Evolutionary conservation across 495 filamentous ascomycete species (phyloP).

Genomic region (Hyaloscypha finlandica): DNA sequence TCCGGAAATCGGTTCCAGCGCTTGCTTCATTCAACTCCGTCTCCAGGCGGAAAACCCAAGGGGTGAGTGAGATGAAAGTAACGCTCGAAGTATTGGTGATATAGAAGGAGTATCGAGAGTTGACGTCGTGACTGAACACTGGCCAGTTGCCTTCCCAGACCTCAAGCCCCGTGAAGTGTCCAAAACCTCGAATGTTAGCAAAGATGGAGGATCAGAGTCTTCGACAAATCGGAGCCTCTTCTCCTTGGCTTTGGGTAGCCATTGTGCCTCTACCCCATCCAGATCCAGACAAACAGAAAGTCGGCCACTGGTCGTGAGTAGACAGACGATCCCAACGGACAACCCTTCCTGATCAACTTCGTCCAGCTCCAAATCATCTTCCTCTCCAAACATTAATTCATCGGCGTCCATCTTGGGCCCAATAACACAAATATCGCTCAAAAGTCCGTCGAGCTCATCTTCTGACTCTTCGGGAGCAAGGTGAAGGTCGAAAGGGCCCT

Average conservation of each 20-base stretch:
- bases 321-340: slow-evolving; percentile 71
- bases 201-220: slow-evolving; percentile 34
- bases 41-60: slow-evolving; percentile 78
- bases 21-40: slow-evolving; percentile 68
- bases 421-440: slow-evolving; percentile 57
- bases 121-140: slow-evolving; percentile 70
- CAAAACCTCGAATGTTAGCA: slow-evolving; percentile 56
- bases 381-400: slow-evolving; percentile 63
- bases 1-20: slow-evolving; percentile 69
- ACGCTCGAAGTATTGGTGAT: slow-evolving; percentile 73
- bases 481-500: slow-evolving; percentile 81
- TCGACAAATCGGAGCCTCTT: slow-evolving; percentile 23
- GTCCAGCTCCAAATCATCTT: slow-evolving; percentile 53
- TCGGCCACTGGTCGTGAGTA: slow-evolving; percentile 71
- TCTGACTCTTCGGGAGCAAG: slow-evolving; percentile 63
- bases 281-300: slow-evolving; percentile 79
- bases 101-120: slow-evolving; percentile 76
- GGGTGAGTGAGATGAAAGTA: slow-evolving; percentile 65
- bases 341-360: slow-evolving; percentile 62
- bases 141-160: slow-evolving; percentile 62
- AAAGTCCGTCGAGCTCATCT: slow-evolving; percentile 66
- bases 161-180: slow-evolving; percentile 59
- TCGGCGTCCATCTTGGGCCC: slow-evolving; percentile 55
- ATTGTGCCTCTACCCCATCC: slow-evolving; percentile 79
- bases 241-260: slow-evolving; percentile 62